phyloP scores from a whole-genome alignment of 2,329 filamentous ascomycete genomes.

The Verticillium tricorpus region DNA sequence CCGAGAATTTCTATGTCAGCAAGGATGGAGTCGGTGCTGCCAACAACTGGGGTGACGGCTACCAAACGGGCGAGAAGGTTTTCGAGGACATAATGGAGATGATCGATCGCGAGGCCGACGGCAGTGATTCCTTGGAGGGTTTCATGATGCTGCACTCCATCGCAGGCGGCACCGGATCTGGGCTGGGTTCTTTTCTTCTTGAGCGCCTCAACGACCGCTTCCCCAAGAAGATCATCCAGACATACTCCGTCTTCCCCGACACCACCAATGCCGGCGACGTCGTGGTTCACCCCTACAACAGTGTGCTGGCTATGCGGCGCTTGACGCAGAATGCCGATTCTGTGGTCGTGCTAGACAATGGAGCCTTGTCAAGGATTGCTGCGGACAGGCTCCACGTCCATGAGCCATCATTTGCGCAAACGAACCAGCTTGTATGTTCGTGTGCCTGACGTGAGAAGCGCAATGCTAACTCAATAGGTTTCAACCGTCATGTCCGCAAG shows the following conservation, averaged over 20 bases:
- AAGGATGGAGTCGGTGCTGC: slow-evolving; percentile 91
- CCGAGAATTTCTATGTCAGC: slow-evolving; percentile 96
- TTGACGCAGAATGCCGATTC: slow-evolving; percentile 96
- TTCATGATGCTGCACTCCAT: slow-evolving; percentile 99
- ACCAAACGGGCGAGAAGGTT: slow-evolving; percentile 84
- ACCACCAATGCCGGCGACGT: slow-evolving; percentile 83
- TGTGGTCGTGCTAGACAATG: slow-evolving; percentile 95
- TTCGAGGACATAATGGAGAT: slow-evolving; percentile 99
- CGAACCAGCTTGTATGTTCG: slow-evolving; percentile 75
- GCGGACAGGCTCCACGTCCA: slow-evolving; percentile 92
- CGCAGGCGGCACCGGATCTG: slow-evolving; percentile 92
- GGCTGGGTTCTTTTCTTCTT: slow-evolving; percentile 90
- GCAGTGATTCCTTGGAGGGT: slow-evolving; percentile 94
- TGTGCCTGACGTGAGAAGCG: not conserved
- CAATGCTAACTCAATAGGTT: slow-evolving; percentile 41
- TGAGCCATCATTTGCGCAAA: slow-evolving; percentile 93
- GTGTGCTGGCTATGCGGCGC: slow-evolving; percentile 82
- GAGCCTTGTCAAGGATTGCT: slow-evolving; percentile 86
- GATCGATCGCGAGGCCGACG: slow-evolving; percentile 97
- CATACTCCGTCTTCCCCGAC: slow-evolving; percentile 97
- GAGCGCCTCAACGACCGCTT: slow-evolving; percentile 96
- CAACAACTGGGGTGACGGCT: slow-evolving; percentile 98
- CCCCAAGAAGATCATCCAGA: slow-evolving; percentile 98
- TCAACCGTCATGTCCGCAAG: slow-evolving; percentile 98
- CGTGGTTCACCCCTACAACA: slow-evolving; percentile 98